Base-by-base conservation (phyloP, 1,284 basidiomycete genomes). In the Puccinia triticina region DNA sequence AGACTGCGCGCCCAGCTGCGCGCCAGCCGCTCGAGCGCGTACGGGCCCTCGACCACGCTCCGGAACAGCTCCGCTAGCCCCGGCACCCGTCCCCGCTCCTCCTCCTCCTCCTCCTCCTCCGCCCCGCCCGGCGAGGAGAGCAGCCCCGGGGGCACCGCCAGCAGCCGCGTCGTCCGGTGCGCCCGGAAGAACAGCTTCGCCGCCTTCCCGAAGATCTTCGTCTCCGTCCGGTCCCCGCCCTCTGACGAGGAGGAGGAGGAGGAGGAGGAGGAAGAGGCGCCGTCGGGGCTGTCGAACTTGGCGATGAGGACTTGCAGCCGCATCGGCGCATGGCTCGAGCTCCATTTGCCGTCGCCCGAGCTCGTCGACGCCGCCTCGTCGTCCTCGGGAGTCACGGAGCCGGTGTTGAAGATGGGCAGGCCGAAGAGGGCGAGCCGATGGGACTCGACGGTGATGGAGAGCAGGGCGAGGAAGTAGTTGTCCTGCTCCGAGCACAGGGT, bases 151-250 rank as follows among this genome's bases (percentile, higher is more conserved):
- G 66, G n/a, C 0, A 77, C 59, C 16, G 61, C 40, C 2, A 77
- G 34, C 5, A 77, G 59, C 40, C 61, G 11, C 2, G 76, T 77
- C 0, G 61, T 66, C 21, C 61, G 34, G 46, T 77, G 59, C 10
- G 76, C 57, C 5, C 76, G 23, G 32, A 77, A 67, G 55, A 77
- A 77, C 21, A 64, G 43, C 64, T 77, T 77, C 29, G 76, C 57
- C 8, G 61, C 34, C 59, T 77, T 77, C 5, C 23, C 48, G 10
- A 77, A 53, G 14, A 77, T 29, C 21, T 50, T 66, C 40, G 12
- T 12, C 40, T 43, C 40, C 40, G 7, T 43, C 40, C 40, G 4
- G 0, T 23, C 23, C 34, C 66, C 59, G 26, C 23, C 37, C 23
- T 77, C 7, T n/a, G n/a, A n/a, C n/a, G n/a, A n/a, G n/a, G n/a